These are phyloP conservation scores for Nemania sp. DNA, from an alignment of 2,329 filamentous ascomycete genomes.

Conservation along the genomic window DNA sequence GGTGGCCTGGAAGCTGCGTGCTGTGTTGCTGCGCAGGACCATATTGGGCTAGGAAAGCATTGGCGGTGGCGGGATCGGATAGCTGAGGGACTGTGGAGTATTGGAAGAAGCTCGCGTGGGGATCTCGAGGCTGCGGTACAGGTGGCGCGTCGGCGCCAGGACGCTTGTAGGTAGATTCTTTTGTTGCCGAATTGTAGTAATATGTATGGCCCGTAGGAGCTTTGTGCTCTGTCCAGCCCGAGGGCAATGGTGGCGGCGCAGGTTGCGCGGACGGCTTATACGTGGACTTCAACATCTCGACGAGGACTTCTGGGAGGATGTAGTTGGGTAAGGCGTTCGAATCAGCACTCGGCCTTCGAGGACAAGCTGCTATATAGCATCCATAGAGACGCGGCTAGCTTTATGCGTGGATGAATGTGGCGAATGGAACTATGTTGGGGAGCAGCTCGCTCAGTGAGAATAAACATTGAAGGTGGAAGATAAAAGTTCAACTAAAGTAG, in stretches of 20 bases:
- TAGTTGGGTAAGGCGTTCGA: neutral
- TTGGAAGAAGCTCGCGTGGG: constrained; percentile 48
- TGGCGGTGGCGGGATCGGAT: constrained; percentile 60
- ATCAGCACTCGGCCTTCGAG: neutral
- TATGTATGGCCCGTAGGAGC: constrained; percentile 86
- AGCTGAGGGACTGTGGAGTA: constrained; percentile 50
- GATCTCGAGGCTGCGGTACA: constrained; percentile 30
- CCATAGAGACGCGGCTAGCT: neutral
- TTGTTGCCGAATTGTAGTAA: constrained; percentile 82
- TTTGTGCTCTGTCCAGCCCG: constrained; percentile 92
- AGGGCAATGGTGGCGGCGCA: constrained; percentile 66
- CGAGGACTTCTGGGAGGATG: neutral
- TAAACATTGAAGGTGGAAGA: too few relatives aligned
- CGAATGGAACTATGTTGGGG: too few relatives aligned
- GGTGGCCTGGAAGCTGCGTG: constrained; percentile 40
- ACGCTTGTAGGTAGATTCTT: constrained; percentile 84
- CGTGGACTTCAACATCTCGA: constrained; percentile 75
- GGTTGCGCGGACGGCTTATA: constrained; percentile 61
- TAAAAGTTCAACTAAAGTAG: too few relatives aligned
- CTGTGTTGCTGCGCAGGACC: constrained; percentile 47
- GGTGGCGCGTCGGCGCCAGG: constrained; percentile 51
- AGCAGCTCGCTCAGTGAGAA: too few relatives aligned
- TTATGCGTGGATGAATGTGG: too few relatives aligned
- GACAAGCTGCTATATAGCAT: neutral
- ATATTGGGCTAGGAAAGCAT: constrained; percentile 64